phyloP scores from a whole-genome alignment of 768 basidiomycete species.

The Trametopsis cervina region DNA sequence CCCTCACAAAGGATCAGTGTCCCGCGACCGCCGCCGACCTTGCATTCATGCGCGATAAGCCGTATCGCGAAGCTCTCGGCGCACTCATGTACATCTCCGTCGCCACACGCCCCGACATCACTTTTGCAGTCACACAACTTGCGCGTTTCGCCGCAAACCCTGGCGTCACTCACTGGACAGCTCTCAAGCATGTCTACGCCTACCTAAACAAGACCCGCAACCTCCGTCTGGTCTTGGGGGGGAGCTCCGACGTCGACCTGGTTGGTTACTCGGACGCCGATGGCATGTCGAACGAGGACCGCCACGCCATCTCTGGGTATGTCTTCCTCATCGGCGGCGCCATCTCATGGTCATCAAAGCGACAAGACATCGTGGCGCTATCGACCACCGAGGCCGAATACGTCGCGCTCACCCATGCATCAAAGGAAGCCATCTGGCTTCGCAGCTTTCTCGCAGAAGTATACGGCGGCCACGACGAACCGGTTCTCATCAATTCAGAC shows the following conservation, averaged over 20 bases:
- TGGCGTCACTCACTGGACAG: slow-evolving; percentile 14
- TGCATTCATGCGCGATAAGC: slow-evolving; percentile 3
- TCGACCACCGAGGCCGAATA: slow-evolving; percentile 33
- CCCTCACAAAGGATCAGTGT: slow-evolving; percentile 7
- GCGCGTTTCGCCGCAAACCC: slow-evolving; percentile 20
- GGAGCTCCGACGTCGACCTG: neutral
- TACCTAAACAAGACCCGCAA: slow-evolving; percentile 18
- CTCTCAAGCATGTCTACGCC: slow-evolving; percentile 12
- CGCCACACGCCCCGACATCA: slow-evolving; percentile 25
- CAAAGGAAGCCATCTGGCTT: slow-evolving; percentile 22
- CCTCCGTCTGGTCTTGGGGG: neutral
- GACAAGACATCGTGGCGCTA: slow-evolving; percentile 28
- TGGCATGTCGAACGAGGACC: slow-evolving; percentile 13
- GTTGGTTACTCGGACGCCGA: slow-evolving; percentile 18
- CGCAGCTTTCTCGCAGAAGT: slow-evolving; percentile 7
- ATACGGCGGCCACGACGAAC: slow-evolving; percentile 9
- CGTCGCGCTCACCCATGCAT: slow-evolving; percentile 26
- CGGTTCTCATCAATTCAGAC: slow-evolving; percentile 10
- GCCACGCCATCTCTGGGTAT: slow-evolving; percentile 30
- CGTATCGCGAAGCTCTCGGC: slow-evolving; percentile 16
- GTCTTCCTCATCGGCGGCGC: slow-evolving; percentile 25
- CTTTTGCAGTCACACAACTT: slow-evolving; percentile 20
- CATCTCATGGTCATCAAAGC: slow-evolving; percentile 30
- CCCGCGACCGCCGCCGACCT: slow-evolving; percentile 1
- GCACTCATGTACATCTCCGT: slow-evolving; percentile 24